Evolutionary conservation across 1,284 basidiomycete species (phyloP).

Genomic region (Polyporus tsugae): DNA sequence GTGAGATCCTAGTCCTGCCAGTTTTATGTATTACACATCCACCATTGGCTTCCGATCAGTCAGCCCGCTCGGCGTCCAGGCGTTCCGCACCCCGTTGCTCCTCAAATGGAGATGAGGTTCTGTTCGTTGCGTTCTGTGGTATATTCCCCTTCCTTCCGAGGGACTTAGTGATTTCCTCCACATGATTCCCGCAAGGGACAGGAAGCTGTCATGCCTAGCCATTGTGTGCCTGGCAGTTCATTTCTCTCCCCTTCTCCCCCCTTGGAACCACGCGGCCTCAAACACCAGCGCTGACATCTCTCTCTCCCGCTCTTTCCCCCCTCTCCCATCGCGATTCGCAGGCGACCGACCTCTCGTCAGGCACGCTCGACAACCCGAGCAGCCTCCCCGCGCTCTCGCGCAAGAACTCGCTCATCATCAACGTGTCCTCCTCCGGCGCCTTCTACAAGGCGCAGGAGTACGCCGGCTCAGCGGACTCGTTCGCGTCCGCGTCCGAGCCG

Average conservation of each 20-base stretch:
- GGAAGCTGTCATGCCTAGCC: background rate
- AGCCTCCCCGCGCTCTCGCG: slow-evolving; percentile 31
- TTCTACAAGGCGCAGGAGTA: slow-evolving; percentile 60
- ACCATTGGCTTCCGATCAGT: background rate
- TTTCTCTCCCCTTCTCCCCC: background rate
- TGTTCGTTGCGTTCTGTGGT: background rate
- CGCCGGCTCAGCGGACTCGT: slow-evolving; percentile 59
- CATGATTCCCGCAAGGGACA: background rate
- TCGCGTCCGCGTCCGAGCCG: slow-evolving; percentile 47
- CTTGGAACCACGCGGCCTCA: background rate
- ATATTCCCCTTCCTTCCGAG: background rate
- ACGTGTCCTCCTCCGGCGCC: slow-evolving; percentile 34
- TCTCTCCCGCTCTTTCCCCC: background rate
- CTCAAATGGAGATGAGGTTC: background rate
- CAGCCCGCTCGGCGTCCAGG: background rate
- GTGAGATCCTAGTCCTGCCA: background rate
- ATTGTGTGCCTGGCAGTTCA: background rate
- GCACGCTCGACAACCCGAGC: slow-evolving; percentile 24
- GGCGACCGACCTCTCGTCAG: slow-evolving; percentile 25
- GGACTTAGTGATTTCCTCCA: background rate
- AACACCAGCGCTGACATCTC: slow-evolving; percentile 5
- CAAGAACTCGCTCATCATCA: slow-evolving; percentile 34
- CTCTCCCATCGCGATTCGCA: background rate
- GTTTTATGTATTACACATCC: background rate
- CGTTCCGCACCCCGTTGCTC: background rate